phyloP scores from a whole-genome alignment of 352 stramenopile genomes.

The Phytophthora sojae region DNA sequence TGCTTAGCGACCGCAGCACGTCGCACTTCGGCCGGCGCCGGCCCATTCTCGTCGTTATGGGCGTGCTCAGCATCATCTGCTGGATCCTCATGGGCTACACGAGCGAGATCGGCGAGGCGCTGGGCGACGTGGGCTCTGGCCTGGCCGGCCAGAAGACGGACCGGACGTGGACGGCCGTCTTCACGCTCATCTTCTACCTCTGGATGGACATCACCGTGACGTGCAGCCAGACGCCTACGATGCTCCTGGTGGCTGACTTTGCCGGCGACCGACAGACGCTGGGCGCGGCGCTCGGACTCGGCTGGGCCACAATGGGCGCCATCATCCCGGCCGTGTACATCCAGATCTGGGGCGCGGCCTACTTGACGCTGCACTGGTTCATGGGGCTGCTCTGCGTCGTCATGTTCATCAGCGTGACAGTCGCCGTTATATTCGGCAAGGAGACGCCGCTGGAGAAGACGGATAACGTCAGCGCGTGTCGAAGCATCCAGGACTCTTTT shows the following conservation, averaged over 20 bases:
- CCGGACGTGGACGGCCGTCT: slow-evolving; percentile 38
- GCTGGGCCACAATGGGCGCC: slow-evolving; percentile 37
- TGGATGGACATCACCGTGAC: slow-evolving; percentile 63
- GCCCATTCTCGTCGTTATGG: slow-evolving; percentile 41
- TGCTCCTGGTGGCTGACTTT: slow-evolving; percentile 52
- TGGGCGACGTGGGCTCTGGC: slow-evolving; percentile 31
- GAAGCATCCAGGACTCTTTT: slow-evolving; percentile 42
- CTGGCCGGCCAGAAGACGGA: slow-evolving; percentile 27
- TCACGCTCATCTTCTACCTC: slow-evolving; percentile 51
- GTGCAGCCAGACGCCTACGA: slow-evolving; percentile 40
- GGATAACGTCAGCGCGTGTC: slow-evolving; percentile 6
- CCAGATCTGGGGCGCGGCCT: slow-evolving; percentile 43
- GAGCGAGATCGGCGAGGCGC: slow-evolving; percentile 31
- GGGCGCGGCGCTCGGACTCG: slow-evolving; percentile 34
- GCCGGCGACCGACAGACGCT: slow-evolving; percentile 49
- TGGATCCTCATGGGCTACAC: slow-evolving; percentile 51
- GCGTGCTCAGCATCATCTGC: slow-evolving; percentile 40
- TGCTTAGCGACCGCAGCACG: slow-evolving; percentile 48
- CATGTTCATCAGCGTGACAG: slow-evolving; percentile 36
- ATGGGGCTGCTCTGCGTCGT: slow-evolving; percentile 46
- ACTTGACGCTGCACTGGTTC: slow-evolving; percentile 48
- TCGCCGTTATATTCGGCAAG: slow-evolving; percentile 42
- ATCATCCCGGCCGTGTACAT: slow-evolving; percentile 52
- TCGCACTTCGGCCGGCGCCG: slow-evolving; percentile 49
- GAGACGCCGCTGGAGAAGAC: slow-evolving; percentile 43